Conservation (phyloP, 1,139 yeast genomes). For the Protomyces lactucae-debilis region DNA sequence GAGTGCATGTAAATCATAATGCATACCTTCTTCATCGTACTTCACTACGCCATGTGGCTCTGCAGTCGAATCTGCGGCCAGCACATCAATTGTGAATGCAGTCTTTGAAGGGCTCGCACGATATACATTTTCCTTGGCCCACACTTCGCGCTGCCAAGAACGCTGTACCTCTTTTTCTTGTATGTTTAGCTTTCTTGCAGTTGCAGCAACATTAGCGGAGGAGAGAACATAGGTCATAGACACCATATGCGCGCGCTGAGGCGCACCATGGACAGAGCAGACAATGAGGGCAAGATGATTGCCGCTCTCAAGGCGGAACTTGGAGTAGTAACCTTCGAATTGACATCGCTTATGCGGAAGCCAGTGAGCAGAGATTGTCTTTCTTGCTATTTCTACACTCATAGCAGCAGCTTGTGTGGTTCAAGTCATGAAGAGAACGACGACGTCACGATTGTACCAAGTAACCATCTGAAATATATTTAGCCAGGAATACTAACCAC, state of each 20-base stretch:
- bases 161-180: not conserved
- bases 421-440: not conserved
- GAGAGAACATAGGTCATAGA: constrained; percentile 17
- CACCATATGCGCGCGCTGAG: constrained; percentile 6
- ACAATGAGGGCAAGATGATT: constrained; percentile 19
- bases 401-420: not conserved
- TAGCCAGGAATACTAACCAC: too few species aligned
- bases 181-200: not conserved
- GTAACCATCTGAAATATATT: not conserved
- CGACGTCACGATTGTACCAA: not conserved
- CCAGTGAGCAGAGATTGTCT: not conserved
- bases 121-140: not conserved
- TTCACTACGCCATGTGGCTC: not conserved
- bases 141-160: not conserved
- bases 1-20: not conserved
- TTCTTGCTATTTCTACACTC: not conserved
- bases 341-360: constrained; percentile 3
- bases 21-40: not conserved
- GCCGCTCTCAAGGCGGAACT: constrained; percentile 16
- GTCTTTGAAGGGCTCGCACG: not conserved
- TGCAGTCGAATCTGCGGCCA: too few species aligned
- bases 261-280: constrained; percentile 7
- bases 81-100: not conserved
- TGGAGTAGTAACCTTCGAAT: constrained; percentile 22
- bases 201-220: not conserved